phyloP scores from a whole-genome alignment of 441 rosid genomes.

The Iberis amara region DNA sequence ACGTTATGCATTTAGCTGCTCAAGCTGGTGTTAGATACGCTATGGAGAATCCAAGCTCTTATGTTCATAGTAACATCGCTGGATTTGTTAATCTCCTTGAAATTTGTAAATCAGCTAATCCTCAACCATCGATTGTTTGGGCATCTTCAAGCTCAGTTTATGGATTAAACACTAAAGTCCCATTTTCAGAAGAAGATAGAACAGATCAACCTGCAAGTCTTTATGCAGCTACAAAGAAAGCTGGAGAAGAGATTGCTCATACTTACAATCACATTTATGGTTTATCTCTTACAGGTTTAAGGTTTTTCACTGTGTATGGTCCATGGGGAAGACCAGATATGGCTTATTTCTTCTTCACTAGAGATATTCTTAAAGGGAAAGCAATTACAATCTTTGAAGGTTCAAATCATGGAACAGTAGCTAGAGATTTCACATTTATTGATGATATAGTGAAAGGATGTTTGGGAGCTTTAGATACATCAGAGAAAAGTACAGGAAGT shows the following conservation, averaged over 20 bases:
- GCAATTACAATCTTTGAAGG: constrained; percentile 63
- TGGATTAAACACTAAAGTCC: constrained; percentile 81
- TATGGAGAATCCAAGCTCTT: constrained; percentile 81
- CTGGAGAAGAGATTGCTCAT: constrained; percentile 95
- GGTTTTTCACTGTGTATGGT: constrained; percentile 93
- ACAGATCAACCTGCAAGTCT: constrained; percentile 94
- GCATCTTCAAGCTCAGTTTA: constrained; percentile 93
- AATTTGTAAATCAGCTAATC: constrained; percentile 66
- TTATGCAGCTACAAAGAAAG: constrained; percentile 92
- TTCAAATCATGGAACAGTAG: constrained; percentile 61
- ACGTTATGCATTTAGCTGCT: constrained; percentile 90
- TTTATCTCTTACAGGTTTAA: constrained; percentile 79
- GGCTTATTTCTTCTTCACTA: constrained; percentile 96
- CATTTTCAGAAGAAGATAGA: constrained; percentile 76
- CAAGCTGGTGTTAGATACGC: constrained; percentile 96
- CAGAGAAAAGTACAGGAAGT: constrained; percentile 87
- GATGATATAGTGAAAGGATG: constrained; percentile 96
- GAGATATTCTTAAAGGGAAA: constrained; percentile 79
- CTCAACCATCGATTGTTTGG: constrained; percentile 92
- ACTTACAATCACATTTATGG: constrained; percentile 93
- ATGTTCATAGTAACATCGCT: constrained; percentile 85
- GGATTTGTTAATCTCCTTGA: constrained; percentile 79
- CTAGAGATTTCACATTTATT: constrained; percentile 87
- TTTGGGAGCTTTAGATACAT: constrained; percentile 73
- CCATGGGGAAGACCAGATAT: constrained; percentile 99